These are phyloP conservation scores for Cutaneotrichosporon cyanovorans DNA, from an alignment of 1,284 basidiomycete genomes.

Conservation along the genomic window DNA sequence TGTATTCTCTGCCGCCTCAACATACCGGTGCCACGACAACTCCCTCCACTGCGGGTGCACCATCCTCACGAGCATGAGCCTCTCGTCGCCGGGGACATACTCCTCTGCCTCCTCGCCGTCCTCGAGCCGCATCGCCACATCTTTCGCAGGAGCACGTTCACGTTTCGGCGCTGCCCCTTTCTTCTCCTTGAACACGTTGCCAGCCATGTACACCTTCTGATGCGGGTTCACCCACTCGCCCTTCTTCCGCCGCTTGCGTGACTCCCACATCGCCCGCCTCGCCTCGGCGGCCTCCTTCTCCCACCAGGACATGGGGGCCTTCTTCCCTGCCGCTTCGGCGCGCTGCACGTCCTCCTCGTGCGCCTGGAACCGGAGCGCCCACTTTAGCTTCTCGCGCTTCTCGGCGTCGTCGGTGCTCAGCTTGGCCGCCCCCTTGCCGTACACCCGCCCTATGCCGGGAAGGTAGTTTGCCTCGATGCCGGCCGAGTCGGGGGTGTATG, in stretches of 20 bases:
- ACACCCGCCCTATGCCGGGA: slow-evolving; percentile 25
- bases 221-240: background rate
- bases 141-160: background rate
- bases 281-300: slow-evolving; percentile 6
- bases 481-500: background rate
- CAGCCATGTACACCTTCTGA: background rate
- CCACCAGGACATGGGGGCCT: slow-evolving; percentile 6
- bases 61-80: slow-evolving; percentile 32
- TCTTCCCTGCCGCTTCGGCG: slow-evolving; percentile 4
- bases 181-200: background rate
- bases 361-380: slow-evolving; percentile 8
- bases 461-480: slow-evolving; percentile 9
- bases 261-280: background rate
- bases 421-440: slow-evolving; percentile 17
- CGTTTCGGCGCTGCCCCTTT: background rate
- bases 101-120: background rate
- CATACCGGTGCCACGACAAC: slow-evolving; percentile 3
- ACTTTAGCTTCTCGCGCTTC: background rate
- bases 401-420: slow-evolving; percentile 9
- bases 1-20: too few species aligned
- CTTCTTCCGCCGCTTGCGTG: slow-evolving; percentile 5
- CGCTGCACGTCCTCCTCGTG: slow-evolving; percentile 7
- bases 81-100: slow-evolving; percentile 10
- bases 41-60: slow-evolving; percentile 26
- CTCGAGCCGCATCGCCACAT: background rate